phyloP scores from a whole-genome alignment of 495 filamentous ascomycete species.

The Parathielavia appendiculata region DNA sequence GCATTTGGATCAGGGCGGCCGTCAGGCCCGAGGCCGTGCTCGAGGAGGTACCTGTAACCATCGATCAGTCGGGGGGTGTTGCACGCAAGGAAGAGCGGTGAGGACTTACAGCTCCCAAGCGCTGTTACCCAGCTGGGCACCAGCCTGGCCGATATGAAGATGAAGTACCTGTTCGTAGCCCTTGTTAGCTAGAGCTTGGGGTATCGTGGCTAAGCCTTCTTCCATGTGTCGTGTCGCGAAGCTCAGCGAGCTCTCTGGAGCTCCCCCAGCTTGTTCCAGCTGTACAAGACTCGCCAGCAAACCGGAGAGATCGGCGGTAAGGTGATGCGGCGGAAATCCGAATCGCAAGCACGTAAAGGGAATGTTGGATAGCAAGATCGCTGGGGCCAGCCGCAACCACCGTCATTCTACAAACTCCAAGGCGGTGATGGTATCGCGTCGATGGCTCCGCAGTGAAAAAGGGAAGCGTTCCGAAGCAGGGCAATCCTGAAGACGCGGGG shows the following conservation, averaged over 20 bases:
- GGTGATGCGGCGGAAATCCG: background rate
- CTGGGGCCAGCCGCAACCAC: background rate
- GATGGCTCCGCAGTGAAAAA: slow-evolving; percentile 7
- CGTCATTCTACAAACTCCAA: background rate
- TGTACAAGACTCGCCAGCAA: background rate
- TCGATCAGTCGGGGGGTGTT: slow-evolving; percentile 13
- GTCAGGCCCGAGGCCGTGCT: slow-evolving; percentile 79
- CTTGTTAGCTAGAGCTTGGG: slow-evolving; percentile 16
- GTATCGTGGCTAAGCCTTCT: background rate
- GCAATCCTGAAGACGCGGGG: background rate
- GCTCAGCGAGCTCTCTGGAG: background rate
- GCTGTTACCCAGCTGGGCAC: slow-evolving; percentile 87
- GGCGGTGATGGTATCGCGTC: background rate
- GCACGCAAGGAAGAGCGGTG: slow-evolving; percentile 36
- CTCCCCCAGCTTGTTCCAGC: background rate
- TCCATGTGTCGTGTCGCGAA: background rate
- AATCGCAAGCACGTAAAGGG: background rate
- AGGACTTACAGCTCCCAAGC: slow-evolving; percentile 87
- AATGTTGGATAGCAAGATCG: slow-evolving; percentile 5
- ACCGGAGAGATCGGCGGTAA: background rate
- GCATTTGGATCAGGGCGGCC: slow-evolving; percentile 62
- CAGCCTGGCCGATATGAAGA: slow-evolving; percentile 89
- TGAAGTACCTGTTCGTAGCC: slow-evolving; percentile 62
- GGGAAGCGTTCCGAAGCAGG: background rate
- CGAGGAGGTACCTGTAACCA: slow-evolving; percentile 69